Conservation (phyloP, 2,329 filamentous ascomycete species). For the Colletotrichum phormii region DNA sequence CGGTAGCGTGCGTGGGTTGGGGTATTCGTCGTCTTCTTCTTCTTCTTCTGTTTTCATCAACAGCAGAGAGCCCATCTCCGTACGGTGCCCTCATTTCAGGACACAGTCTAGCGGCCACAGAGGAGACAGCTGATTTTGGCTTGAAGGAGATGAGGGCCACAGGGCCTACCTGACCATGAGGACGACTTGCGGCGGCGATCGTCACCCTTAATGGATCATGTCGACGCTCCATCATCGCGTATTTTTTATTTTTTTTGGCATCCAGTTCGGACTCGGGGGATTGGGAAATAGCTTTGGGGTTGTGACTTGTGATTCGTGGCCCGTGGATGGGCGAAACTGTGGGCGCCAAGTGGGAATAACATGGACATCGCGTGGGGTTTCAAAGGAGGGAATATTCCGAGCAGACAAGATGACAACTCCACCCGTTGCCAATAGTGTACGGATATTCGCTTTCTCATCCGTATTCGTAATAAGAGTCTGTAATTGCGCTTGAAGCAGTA, state of each 20-base stretch:
- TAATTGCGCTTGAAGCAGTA: neutral
- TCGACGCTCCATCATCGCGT: neutral
- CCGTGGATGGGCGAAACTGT: neutral
- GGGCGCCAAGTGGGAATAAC: slow-evolving; percentile 10
- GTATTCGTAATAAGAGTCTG: neutral
- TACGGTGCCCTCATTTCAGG: neutral
- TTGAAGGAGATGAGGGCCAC: too few species aligned
- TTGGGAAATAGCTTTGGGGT: slow-evolving; percentile 16
- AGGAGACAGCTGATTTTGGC: neutral
- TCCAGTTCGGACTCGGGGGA: neutral
- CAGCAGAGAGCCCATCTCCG: too few species aligned
- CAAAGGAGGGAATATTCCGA: neutral
- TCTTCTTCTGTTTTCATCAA: too few species aligned
- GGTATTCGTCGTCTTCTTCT: too few species aligned
- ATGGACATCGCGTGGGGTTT: neutral
- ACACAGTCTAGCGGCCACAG: neutral
- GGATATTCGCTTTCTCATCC: too few species aligned
- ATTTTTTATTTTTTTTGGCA: neutral
- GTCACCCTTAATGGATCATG: neutral
- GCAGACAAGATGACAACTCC: too few species aligned
- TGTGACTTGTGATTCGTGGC: neutral
- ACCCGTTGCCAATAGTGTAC: too few species aligned
- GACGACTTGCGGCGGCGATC: neutral
- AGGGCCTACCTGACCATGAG: neutral
- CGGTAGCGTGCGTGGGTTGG: too few species aligned